These are phyloP conservation scores for Neofusicoccum sp. DNA, from an alignment of 2,329 filamentous ascomycete species.

Conservation along the genomic window DNA sequence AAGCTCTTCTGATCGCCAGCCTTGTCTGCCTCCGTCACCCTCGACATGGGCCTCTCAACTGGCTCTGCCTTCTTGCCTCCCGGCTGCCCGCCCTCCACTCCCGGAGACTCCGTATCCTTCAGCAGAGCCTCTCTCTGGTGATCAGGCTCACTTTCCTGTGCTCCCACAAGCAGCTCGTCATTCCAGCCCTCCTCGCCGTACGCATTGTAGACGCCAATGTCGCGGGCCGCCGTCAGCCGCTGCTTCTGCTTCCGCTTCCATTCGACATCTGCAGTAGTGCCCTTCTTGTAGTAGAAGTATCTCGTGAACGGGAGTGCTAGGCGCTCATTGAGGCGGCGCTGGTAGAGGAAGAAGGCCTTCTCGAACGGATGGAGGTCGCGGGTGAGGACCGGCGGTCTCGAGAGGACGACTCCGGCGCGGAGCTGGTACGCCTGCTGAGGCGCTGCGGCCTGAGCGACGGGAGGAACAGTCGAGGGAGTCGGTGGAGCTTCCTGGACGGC, in stretches of 20 bases:
- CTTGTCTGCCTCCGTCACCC: conserved; percentile 77
- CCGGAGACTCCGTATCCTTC: conserved; percentile 80
- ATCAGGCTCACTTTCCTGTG: conserved; percentile 65
- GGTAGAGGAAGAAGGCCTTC: conserved; percentile 92
- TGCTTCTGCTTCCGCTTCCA: conserved; percentile 85
- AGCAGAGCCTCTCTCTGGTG: conserved; percentile 69
- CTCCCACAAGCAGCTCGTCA: conserved; percentile 82
- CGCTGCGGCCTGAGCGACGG: conserved; percentile 42
- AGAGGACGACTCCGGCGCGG: conserved; percentile 75
- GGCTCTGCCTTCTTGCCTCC: conserved; percentile 58
- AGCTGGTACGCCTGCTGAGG: conserved; percentile 47
- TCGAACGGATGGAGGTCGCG: conserved; percentile 85
- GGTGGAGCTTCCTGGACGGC: conserved; percentile 38
- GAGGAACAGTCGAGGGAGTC: conserved; percentile 28
- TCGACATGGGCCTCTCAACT: conserved; percentile 69
- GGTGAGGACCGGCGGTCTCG: conserved; percentile 85
- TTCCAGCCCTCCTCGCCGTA: conserved; percentile 79
- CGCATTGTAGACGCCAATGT: conserved; percentile 82
- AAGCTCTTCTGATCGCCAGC: conserved; percentile 75
- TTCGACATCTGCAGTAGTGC: conserved; percentile 80
- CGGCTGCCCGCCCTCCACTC: conserved; percentile 50
- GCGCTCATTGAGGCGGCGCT: conserved; percentile 94
- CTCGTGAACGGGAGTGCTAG: conserved; percentile 83
- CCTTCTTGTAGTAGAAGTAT: conserved; percentile 93
- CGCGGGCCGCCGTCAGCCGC: conserved; percentile 76